Percentiles rank a stretch among this genome's conserved stretches.
phyloP scores from a whole-genome alignment of 2,329 filamentous ascomycete genomes.

The Xylariaceae sp. region DNA sequence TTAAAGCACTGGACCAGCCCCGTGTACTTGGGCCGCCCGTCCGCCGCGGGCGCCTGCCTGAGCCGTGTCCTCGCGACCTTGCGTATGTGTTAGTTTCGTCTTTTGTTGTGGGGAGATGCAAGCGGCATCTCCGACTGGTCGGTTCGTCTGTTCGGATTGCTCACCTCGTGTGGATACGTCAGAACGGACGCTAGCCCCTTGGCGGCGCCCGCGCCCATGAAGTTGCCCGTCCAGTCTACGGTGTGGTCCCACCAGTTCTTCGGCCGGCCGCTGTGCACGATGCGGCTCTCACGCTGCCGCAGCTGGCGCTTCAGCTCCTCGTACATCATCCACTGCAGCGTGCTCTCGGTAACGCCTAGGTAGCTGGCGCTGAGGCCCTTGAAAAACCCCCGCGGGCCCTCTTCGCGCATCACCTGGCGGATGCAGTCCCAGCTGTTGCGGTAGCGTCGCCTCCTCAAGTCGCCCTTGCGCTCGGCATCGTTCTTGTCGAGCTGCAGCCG shows the following conservation, averaged over 20 bases:
- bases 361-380: conserved; percentile 91
- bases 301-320: conserved; percentile 86
- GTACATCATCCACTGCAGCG: conserved; percentile 91
- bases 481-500: conserved; percentile 90
- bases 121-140: conserved; percentile 6
- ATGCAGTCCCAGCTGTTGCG: conserved; percentile 88
- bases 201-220: conserved; percentile 77
- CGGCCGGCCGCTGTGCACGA: conserved; percentile 60
- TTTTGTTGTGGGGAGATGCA: neutral
- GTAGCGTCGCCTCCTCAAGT: conserved; percentile 67
- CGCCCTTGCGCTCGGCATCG: conserved; percentile 62
- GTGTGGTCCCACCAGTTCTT: conserved; percentile 74
- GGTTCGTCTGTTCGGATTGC: conserved; percentile 23
- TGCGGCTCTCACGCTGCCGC: conserved; percentile 62
- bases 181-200: conserved; percentile 83
- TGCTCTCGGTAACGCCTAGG: conserved; percentile 86
- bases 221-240: conserved; percentile 77
- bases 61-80: conserved; percentile 81
- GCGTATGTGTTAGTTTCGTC: neutral
- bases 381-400: conserved; percentile 83
- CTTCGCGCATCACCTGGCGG: conserved; percentile 75
- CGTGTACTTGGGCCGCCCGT: conserved; percentile 79
- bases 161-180: conserved; percentile 90
- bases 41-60: conserved; percentile 77
- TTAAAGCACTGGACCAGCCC: conserved; percentile 87